Evolutionary conservation across 2,329 filamentous ascomycete genomes (phyloP).

Genomic region (Ambrosiella cleistominuta): DNA sequence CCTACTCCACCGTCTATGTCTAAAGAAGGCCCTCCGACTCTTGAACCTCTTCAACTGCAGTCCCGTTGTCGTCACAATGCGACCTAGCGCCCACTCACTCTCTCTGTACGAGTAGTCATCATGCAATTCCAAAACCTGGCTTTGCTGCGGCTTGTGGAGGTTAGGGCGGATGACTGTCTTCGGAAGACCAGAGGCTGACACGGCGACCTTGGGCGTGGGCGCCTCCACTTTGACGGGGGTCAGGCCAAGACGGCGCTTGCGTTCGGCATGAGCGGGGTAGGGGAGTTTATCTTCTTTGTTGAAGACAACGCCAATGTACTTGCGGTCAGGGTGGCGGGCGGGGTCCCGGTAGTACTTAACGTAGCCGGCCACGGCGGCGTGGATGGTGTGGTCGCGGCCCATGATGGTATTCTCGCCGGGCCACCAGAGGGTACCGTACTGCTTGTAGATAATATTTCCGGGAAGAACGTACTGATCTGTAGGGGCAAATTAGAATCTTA

Average conservation of each 20-base stretch:
- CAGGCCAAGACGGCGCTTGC: slow-evolving; percentile 61
- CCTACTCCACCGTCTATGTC: slow-evolving; percentile 26
- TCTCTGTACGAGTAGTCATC: slow-evolving; percentile 41
- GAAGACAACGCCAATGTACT: slow-evolving; percentile 90
- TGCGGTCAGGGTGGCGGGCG: slow-evolving; percentile 59
- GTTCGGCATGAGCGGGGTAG: slow-evolving; percentile 53
- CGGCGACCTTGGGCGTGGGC: slow-evolving; percentile 20
- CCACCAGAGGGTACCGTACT: slow-evolving; percentile 86
- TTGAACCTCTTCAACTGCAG: slow-evolving; percentile 31
- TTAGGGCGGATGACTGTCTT: slow-evolving; percentile 27
- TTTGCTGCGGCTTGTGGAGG: slow-evolving; percentile 24
- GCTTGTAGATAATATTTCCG: slow-evolving; percentile 95
- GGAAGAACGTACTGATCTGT: slow-evolving; percentile 80
- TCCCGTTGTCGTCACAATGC: slow-evolving; percentile 33
- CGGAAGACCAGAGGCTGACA: slow-evolving; percentile 32
- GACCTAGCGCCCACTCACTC: slow-evolving; percentile 41
- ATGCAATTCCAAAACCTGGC: slow-evolving; percentile 31
- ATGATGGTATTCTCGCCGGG: slow-evolving; percentile 90
- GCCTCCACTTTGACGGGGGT: slow-evolving; percentile 26
- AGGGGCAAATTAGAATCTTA: too few relatives aligned
- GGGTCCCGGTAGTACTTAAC: slow-evolving; percentile 96
- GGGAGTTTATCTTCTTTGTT: slow-evolving; percentile 67
- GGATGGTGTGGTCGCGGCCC: slow-evolving; percentile 93
- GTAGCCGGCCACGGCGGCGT: slow-evolving; percentile 67
- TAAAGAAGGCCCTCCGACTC: slow-evolving; percentile 32